Conservation (phyloP, 768 basidiomycete species). For the Nidularia pulvinata region DNA sequence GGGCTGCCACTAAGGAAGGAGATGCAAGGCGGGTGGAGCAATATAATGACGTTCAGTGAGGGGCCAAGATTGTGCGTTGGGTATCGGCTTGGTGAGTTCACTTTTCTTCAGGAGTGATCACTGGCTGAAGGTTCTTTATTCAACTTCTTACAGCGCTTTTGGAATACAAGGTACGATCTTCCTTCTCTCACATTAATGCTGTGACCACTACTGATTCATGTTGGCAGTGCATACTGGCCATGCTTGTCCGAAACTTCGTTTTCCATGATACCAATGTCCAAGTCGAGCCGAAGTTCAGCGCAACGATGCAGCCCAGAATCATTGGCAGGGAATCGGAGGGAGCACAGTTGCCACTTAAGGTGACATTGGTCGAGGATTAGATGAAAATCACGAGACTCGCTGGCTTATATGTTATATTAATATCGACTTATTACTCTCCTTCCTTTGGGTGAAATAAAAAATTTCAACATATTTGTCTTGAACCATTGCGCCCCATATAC, state of each 20-base stretch:
- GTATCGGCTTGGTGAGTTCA: not conserved
- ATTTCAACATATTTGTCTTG: too few relatives aligned
- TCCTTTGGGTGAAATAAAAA: too few relatives aligned
- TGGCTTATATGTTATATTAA: too few relatives aligned
- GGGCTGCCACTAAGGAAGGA: not conserved
- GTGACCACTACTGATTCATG: too few relatives aligned
- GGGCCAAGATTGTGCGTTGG: not conserved
- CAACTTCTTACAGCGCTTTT: not conserved
- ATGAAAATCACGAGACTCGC: too few relatives aligned
- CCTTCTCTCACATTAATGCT: too few relatives aligned
- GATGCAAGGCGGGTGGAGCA: not conserved
- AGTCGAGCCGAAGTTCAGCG: not conserved
- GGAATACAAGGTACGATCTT: not conserved
- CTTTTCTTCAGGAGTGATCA: not conserved
- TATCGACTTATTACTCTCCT: too few relatives aligned
- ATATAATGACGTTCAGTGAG: not conserved
- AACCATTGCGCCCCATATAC: too few relatives aligned
- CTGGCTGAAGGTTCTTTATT: not conserved
- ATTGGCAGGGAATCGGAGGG: not conserved
- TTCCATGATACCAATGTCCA: not conserved
- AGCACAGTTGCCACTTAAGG: not conserved
- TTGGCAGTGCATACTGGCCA: not conserved
- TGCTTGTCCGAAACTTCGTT: not conserved
- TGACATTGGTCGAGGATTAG: too few relatives aligned
- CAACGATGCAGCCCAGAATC: not conserved